Percentiles rank a stretch among this genome's conserved stretches.
Evolutionary conservation across 768 basidiomycete genomes (phyloP).

Genomic region (Imleria badia): DNA sequence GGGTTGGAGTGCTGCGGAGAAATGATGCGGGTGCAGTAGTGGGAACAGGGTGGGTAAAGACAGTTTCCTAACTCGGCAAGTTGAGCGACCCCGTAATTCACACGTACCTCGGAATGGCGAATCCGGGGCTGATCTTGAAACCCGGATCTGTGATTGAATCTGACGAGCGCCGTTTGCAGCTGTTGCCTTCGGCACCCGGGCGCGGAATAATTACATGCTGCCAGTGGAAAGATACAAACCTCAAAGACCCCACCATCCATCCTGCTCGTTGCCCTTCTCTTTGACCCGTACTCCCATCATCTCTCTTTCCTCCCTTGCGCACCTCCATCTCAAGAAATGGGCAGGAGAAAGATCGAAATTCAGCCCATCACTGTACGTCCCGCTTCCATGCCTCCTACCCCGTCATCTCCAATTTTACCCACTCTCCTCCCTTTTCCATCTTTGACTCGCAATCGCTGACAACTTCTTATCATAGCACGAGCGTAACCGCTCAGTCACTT

Average conservation of each 20-base stretch:
- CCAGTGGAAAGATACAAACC: constrained; percentile 36
- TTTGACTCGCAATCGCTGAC: constrained; percentile 34
- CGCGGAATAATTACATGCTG: constrained; percentile 39
- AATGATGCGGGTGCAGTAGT: constrained; percentile 13
- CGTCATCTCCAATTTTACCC: constrained; percentile 33
- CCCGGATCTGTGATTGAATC: constrained; percentile 31
- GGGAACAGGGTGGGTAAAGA: constrained; percentile 13
- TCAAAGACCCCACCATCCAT: constrained; percentile 33
- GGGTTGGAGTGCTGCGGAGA: constrained; percentile 23
- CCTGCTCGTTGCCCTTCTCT: constrained; percentile 19
- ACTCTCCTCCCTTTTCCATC: constrained; percentile 26
- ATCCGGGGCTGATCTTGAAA: constrained; percentile 35
- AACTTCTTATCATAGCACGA: constrained; percentile 70
- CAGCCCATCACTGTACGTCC: constrained; percentile 72
- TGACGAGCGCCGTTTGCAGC: constrained; percentile 37
- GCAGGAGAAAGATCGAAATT: constrained; percentile 79
- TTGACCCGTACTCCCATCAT: constrained; percentile 23
- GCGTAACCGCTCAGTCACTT: constrained; percentile 88
- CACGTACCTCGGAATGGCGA: neutral
- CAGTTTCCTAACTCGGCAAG: neutral
- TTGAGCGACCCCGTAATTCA: constrained; percentile 9
- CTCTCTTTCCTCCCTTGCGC: neutral
- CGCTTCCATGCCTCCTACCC: constrained; percentile 9
- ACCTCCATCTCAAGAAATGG: constrained; percentile 43
- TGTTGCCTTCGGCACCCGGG: constrained; percentile 39